Conservation (phyloP, 768 basidiomycete genomes). For the Auricularia heimuer region DNA sequence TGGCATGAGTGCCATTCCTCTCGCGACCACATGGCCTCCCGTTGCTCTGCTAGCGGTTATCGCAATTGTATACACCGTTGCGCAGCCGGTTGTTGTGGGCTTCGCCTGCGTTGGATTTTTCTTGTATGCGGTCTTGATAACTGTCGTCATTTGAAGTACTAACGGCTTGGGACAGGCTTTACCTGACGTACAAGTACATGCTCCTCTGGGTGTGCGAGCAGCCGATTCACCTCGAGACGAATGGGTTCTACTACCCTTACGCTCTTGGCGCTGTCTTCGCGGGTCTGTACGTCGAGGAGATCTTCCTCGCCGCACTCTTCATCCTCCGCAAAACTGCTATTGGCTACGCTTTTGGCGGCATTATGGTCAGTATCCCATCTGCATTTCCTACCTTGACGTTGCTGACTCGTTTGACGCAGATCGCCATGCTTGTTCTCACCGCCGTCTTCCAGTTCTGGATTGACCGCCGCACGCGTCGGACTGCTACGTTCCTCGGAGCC, state of each 20-base stretch:
- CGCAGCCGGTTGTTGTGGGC: constrained; percentile 26
- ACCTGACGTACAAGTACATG: constrained; percentile 25
- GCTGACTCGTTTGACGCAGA: constrained; percentile 41
- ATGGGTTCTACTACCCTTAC: constrained; percentile 29
- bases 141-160: neutral
- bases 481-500: constrained; percentile 10
- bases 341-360: constrained; percentile 23
- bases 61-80: constrained; percentile 27
- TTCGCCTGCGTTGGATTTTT: constrained; percentile 22
- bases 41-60: constrained; percentile 22
- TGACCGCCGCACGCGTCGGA: constrained; percentile 9
- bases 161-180: constrained; percentile 9
- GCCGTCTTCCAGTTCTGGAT: neutral
- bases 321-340: constrained; percentile 40
- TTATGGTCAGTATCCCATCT: constrained; percentile 12
- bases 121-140: constrained; percentile 7
- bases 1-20: constrained; percentile 13
- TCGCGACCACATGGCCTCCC: constrained; percentile 14
- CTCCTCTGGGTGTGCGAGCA: constrained; percentile 27
- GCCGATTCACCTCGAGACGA: constrained; percentile 25
- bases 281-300: constrained; percentile 62
- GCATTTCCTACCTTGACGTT: constrained; percentile 14
- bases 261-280: constrained; percentile 35
- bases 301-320: constrained; percentile 59
- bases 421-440: constrained; percentile 14